Evolutionary conservation across 2,329 filamentous ascomycete species (phyloP), one percentile per base, ranked within the genome.

Genomic region (Gnomoniopsis sp.): DNA sequence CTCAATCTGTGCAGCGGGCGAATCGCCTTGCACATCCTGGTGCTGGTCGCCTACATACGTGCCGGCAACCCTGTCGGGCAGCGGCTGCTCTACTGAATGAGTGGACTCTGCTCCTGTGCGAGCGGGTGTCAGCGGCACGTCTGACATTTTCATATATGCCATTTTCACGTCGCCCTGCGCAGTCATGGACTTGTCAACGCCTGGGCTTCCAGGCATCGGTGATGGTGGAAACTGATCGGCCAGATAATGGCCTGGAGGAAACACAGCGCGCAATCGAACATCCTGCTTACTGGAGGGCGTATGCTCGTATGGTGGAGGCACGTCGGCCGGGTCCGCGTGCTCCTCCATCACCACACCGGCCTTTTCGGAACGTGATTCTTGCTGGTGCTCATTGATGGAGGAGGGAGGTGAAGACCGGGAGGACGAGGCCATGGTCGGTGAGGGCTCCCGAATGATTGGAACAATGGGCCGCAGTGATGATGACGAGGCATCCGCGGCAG

Each of bases 161-260:
- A 90, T 76, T 21, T 75, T 79, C 48, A 88, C 84, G 2, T 78
- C 83, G 1, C 86, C 82, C 58, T 84, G 81, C 0, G 85, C 83
- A 12, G 81, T 82, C 78, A 89, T 88, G 0, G 82, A 82, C 15
- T 78, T 77, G 41, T 85, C 78, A 43, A 88, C 73, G 0, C 80
- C 86, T 1, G 88, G 86, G 1, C 88, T 88, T 0, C 84, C 71
- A 2, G 85, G 85, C 0, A 81, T 81, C 0, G 87, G 85, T 6
- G 86, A 85, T 1, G 79, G 78, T 2, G 84, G 80, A 34, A 80
- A 79, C 57, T 80, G 76, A 11, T 69, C 65, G 46, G 73, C 73
- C 43, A 78, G 67, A 0, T 75, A 73, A 61, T 85, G 80, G 2
- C 75, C 77, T 0, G 85, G 79, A 7, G 87, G 83, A 51, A 86